Evolutionary conservation across 345 rosid genomes (phyloP).

Genomic region (Euphorbia pulcherrima): DNA sequence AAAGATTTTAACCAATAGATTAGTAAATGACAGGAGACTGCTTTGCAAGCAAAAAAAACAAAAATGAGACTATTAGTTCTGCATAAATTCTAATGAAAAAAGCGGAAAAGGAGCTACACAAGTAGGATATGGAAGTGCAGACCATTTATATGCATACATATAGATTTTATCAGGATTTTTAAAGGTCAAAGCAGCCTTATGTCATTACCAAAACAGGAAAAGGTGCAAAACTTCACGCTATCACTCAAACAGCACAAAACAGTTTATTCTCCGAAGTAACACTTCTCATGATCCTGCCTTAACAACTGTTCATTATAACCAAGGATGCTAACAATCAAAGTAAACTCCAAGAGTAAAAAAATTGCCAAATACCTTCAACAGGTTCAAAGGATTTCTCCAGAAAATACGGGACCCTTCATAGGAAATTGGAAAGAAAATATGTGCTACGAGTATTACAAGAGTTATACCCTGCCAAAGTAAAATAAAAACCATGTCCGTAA

Average conservation of each 20-base stretch:
- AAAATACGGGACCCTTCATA: conserved; percentile 69
- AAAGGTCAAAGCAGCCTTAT: conserved; percentile 2
- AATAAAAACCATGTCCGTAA: conserved; percentile 1
- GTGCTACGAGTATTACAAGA: conserved; percentile 50
- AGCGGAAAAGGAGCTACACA: neutral
- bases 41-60: neutral
- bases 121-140: neutral
- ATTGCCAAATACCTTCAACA: conserved; percentile 51
- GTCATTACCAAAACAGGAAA: neutral
- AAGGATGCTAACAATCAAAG: neutral
- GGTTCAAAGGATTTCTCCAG: conserved; percentile 54
- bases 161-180: neutral
- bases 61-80: neutral
- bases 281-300: neutral
- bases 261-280: no score
- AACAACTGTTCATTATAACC: neutral
- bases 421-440: conserved; percentile 64
- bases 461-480: conserved; percentile 54
- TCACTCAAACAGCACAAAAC: neutral
- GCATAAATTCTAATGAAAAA: neutral
- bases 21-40: neutral
- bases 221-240: neutral
- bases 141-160: neutral
- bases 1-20: neutral
- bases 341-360: neutral